Evolutionary conservation across 805 yeast genomes (phyloP), one percentile per base, ranked within the genome.

Genomic region (Blastobotrys parvus): DNA sequence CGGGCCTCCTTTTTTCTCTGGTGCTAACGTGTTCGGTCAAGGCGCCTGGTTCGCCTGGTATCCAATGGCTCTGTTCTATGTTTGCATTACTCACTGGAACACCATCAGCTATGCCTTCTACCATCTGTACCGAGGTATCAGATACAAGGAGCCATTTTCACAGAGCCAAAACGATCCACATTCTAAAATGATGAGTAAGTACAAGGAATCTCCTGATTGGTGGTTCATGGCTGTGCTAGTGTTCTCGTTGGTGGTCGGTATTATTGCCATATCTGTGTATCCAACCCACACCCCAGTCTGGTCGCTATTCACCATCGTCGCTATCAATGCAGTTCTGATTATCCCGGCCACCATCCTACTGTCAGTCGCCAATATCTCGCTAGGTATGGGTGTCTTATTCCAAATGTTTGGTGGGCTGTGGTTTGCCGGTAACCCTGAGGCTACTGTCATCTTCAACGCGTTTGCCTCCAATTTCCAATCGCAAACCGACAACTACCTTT

Each of bases 191-290:
- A 76, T 75, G 77, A 56, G 52, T 35, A 64, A 60, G 43, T 80
- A 81, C 58, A 71, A 70, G 31, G 87, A 81, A 49, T 85, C 79
- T 17, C 92, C 94, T 1, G 82, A 78, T 49, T 77, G 80, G 79
- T 80, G 87, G 85, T 81, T 72, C 33, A 43, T 75, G 15, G 49
- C 64, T 13, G 65, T 79, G 20, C 64, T 77, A 5, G 49, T 66
- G 2, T 60, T 72, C 35, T 59, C 70, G 60, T 69, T 57, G 23
- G 63, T 63, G 1, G 62, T 77, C 43, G 67, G 71, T 56, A 74
- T 59, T 39, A 67, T 65, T 3, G 54, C 64, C 19, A 60, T 72
- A 31, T 61, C 64, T 44, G 61, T 58, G 8, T 71, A 70, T 61
- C 50, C 52, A 16, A 46, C 47, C 25, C 72, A 73, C 42, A 72